These are phyloP conservation scores for Calamus simplicifolius DNA, from an alignment of 176 grass and related monocot species.

Conservation along the genomic window DNA sequence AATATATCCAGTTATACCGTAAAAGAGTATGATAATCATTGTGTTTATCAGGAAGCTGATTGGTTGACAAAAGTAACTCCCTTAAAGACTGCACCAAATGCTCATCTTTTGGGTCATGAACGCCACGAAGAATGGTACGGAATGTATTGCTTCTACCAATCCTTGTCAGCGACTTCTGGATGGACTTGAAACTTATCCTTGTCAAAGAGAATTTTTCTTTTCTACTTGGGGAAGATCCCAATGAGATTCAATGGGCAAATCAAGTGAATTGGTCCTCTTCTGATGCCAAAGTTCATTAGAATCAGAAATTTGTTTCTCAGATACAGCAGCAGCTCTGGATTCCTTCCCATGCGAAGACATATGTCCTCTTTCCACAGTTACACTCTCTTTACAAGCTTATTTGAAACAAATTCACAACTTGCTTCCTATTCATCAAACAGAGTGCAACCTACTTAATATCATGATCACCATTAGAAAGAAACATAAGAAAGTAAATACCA, in stretches of 20 bases:
- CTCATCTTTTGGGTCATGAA: slow-evolving; percentile 57
- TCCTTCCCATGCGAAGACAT: slow-evolving; percentile 6
- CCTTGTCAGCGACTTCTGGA: slow-evolving; percentile 45
- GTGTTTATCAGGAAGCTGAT: slow-evolving; percentile 66
- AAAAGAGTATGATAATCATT: slow-evolving; percentile 84
- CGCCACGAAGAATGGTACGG: slow-evolving; percentile 26
- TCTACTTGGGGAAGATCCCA: slow-evolving; percentile 28
- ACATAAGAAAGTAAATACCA: too few relatives aligned
- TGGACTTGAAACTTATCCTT: slow-evolving; percentile 45
- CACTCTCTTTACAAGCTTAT: too few relatives aligned
- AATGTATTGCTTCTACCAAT: slow-evolving; percentile 47
- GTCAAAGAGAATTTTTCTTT: slow-evolving; percentile 29
- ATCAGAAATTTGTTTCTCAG: neutral
- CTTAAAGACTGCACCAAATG: slow-evolving; percentile 55
- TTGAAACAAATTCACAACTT: too few relatives aligned
- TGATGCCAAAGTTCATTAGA: neutral
- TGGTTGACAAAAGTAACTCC: slow-evolving; percentile 50
- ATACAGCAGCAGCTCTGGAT: neutral
- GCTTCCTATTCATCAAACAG: too few relatives aligned
- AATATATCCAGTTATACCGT: slow-evolving; percentile 35
- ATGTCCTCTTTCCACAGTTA: too few relatives aligned
- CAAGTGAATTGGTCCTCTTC: slow-evolving; percentile 5
- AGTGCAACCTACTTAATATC: too few relatives aligned
- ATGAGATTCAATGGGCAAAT: slow-evolving; percentile 40
- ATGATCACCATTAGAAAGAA: too few relatives aligned